These are phyloP conservation scores for Xylaria telfairii DNA, from an alignment of 495 filamentous ascomycete species.

Conservation along the genomic window DNA sequence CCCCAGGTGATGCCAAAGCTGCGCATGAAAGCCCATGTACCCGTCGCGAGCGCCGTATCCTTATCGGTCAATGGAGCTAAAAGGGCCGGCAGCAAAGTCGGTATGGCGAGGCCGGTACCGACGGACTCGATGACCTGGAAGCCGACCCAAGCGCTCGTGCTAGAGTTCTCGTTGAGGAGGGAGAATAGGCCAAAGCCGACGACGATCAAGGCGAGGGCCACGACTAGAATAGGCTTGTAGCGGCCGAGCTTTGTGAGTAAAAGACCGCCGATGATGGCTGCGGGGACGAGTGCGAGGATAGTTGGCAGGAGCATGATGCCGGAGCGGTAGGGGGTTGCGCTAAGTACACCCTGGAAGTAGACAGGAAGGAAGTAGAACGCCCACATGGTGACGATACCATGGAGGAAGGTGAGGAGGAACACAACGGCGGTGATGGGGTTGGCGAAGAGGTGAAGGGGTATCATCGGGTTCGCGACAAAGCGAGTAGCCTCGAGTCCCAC, in stretches of 20 bases:
- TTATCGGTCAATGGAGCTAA: constrained; percentile 37
- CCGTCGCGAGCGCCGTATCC: constrained; percentile 44
- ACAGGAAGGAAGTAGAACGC: constrained; percentile 50
- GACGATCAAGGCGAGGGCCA: constrained; percentile 43
- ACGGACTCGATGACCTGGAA: constrained; percentile 32
- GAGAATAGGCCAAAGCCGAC: constrained; percentile 49
- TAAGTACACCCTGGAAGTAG: constrained; percentile 51
- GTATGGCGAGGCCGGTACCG: constrained; percentile 34
- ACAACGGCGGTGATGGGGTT: constrained; percentile 20
- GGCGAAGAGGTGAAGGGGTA: constrained; percentile 27
- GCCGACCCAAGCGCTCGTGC: constrained; percentile 35
- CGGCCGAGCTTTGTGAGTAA: constrained; percentile 46
- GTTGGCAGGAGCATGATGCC: constrained; percentile 47
- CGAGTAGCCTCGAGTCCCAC: constrained; percentile 25
- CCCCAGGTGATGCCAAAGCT: constrained; percentile 52
- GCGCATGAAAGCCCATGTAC: constrained; percentile 47
- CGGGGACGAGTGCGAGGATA: constrained; percentile 35
- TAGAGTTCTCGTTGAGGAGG: constrained; percentile 37
- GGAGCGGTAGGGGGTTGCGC: constrained; percentile 34
- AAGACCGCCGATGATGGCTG: constrained; percentile 35
- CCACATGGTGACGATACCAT: constrained; percentile 32
- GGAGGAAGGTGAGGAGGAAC: constrained; percentile 25
- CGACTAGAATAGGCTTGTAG: constrained; percentile 46
- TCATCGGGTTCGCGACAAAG: constrained; percentile 23
- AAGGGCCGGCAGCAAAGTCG: constrained; percentile 35